Conservation (phyloP, 805 yeast genomes). For the Lipomyces spencermartinsiae region DNA sequence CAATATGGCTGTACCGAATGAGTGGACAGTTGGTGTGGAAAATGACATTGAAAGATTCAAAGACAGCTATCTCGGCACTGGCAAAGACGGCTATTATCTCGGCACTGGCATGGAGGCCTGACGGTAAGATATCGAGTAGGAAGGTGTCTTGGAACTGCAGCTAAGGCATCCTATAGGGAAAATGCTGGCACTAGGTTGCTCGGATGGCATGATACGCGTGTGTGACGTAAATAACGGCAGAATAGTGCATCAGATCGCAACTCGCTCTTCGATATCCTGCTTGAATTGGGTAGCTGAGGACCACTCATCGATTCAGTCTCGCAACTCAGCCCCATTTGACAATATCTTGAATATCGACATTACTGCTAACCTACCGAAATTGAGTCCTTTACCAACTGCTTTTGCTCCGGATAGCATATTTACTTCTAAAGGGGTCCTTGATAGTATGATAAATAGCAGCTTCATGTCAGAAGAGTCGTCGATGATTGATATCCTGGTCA, state of each 20-base stretch:
- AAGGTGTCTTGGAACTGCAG: neutral
- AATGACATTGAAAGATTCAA: slow-evolving; percentile 16
- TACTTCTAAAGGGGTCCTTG: slow-evolving; percentile 29
- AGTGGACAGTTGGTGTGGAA: slow-evolving; percentile 39
- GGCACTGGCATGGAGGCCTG: slow-evolving; percentile 35
- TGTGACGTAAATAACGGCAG: slow-evolving; percentile 35
- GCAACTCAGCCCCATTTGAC: slow-evolving; percentile 24
- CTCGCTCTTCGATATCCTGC: slow-evolving; percentile 17
- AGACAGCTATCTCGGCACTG: slow-evolving; percentile 13
- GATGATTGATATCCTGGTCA: slow-evolving; percentile 27
- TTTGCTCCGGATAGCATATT: slow-evolving; percentile 30
- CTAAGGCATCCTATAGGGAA: slow-evolving; percentile 19
- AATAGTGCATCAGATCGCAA: slow-evolving; percentile 14
- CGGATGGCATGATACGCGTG: slow-evolving; percentile 30
- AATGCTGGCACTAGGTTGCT: slow-evolving; percentile 32
- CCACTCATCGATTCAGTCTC: slow-evolving; percentile 3
- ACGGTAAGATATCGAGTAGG: slow-evolving; percentile 27
- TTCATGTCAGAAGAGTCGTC: slow-evolving; percentile 14
- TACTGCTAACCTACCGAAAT: slow-evolving; percentile 22
- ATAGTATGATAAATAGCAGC: slow-evolving; percentile 24
- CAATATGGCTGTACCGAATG: slow-evolving; percentile 35
- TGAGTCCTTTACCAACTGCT: slow-evolving; percentile 24
- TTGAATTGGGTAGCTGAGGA: slow-evolving; percentile 30
- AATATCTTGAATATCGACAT: slow-evolving; percentile 24
- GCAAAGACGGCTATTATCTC: slow-evolving; percentile 14